Conservation (phyloP, 169 alveolate species). For the Plasmodium inui region DNA sequence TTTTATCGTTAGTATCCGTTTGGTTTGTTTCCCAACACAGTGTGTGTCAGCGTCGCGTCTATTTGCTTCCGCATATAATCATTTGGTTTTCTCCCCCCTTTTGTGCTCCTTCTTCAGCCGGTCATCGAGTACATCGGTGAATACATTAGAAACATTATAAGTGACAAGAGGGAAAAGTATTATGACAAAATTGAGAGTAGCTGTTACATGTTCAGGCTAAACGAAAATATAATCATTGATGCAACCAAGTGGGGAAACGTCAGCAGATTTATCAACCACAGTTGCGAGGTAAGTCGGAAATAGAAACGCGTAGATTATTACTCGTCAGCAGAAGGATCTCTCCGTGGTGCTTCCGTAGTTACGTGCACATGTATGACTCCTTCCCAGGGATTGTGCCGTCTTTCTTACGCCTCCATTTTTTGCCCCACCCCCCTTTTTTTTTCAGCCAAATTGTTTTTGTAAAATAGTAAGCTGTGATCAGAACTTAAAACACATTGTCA, state of each 20-base stretch:
- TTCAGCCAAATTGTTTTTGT: constrained; percentile 91
- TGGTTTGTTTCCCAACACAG: not conserved
- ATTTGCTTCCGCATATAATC: not conserved
- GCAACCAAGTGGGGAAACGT: constrained; percentile 97
- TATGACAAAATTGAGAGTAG: constrained; percentile 84
- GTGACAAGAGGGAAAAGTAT: constrained; percentile 82
- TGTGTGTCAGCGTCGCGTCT: not conserved
- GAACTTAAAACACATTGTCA: constrained; percentile 95
- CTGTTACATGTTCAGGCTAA: constrained; percentile 93
- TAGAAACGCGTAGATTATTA: constrained; percentile 10
- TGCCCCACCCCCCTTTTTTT: not conserved
- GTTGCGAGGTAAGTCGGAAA: constrained; percentile 91
- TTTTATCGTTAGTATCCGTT: not conserved
- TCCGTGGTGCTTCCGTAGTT: not conserved
- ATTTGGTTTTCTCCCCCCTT: not conserved
- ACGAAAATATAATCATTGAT: constrained; percentile 95
- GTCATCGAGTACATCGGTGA: constrained; percentile 97
- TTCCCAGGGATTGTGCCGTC: not conserved
- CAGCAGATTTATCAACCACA: constrained; percentile 97
- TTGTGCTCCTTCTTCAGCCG: constrained; percentile 75
- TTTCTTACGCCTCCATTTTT: not conserved
- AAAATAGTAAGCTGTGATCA: constrained; percentile 88
- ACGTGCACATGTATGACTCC: not conserved
- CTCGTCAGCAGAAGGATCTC: not conserved
- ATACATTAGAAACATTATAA: constrained; percentile 82